phyloP scores from a whole-genome alignment of 208 protist species.

The Wallacemonas rigidus region DNA sequence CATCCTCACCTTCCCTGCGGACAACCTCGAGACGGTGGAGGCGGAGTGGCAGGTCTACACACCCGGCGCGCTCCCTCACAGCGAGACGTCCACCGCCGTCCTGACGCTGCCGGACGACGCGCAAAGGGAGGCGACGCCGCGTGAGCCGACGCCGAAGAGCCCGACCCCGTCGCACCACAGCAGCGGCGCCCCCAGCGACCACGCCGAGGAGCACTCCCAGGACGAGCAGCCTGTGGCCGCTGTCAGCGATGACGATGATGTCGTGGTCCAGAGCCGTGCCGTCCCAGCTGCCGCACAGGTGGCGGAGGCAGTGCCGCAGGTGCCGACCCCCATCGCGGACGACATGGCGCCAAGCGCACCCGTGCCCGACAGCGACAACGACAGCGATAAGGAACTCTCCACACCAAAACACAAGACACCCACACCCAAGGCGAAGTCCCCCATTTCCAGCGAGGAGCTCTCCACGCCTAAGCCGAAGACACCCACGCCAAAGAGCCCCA shows the following conservation, averaged over 20 bases:
- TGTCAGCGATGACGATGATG: constrained; percentile 8
- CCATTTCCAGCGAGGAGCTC: constrained; percentile 1
- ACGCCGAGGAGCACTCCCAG: constrained; percentile 6
- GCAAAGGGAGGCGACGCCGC: neutral
- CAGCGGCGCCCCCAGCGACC: neutral
- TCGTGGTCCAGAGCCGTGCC: neutral
- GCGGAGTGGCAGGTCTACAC: constrained; percentile 46
- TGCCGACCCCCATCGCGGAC: neutral
- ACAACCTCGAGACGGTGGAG: constrained; percentile 21
- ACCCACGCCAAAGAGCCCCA: neutral
- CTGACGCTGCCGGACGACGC: constrained; percentile 4
- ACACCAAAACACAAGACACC: neutral
- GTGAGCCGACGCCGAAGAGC: neutral
- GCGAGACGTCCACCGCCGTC: constrained; percentile 11
- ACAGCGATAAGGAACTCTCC: constrained; percentile 3
- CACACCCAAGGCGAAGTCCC: neutral
- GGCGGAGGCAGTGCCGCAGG: neutral
- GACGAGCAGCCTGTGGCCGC: neutral
- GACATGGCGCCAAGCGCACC: neutral
- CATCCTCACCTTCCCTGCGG: constrained; percentile 30
- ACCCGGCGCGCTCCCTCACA: constrained; percentile 17
- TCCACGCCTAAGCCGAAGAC: constrained; percentile 8
- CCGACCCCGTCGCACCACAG: neutral
- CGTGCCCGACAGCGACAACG: neutral
- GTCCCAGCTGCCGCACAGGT: neutral